Conservation (phyloP, 2,329 filamentous ascomycete species). For the Fusarium miscanthi region DNA sequence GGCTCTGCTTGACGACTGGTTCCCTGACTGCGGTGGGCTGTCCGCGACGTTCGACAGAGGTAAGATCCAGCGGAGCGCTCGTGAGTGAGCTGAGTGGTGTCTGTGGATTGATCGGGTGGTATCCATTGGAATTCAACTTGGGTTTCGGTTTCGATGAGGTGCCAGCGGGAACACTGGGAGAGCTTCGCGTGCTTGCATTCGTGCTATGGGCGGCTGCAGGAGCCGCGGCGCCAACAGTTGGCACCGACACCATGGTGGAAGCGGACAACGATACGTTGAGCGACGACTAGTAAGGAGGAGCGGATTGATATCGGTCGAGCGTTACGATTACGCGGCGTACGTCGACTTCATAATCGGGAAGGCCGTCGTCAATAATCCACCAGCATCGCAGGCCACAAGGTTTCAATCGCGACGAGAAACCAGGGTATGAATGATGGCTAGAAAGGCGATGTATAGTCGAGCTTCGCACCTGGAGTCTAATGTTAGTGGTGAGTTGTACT, state of each 20-base stretch:
- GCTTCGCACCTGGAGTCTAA: slow-evolving; percentile 11
- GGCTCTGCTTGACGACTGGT: slow-evolving; percentile 77
- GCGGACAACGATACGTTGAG: slow-evolving; percentile 9
- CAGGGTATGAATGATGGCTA: not conserved
- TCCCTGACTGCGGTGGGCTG: slow-evolving; percentile 82
- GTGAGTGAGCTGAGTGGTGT: slow-evolving; percentile 66
- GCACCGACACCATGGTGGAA: slow-evolving; percentile 54
- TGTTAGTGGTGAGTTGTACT: slow-evolving; percentile 26
- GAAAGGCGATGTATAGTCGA: not conserved
- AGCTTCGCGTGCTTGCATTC: slow-evolving; percentile 64
- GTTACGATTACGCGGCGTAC: slow-evolving; percentile 35
- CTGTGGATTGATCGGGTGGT: slow-evolving; percentile 62
- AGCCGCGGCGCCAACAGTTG: slow-evolving; percentile 53
- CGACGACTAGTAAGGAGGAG: slow-evolving; percentile 14
- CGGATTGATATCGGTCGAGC: slow-evolving; percentile 33
- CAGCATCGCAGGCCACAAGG: slow-evolving; percentile 42
- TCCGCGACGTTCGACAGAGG: slow-evolving; percentile 90
- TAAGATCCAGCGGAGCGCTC: slow-evolving; percentile 78
- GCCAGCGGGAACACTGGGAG: slow-evolving; percentile 57
- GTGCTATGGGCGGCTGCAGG: slow-evolving; percentile 54
- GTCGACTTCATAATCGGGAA: slow-evolving; percentile 43
- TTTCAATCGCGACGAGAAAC: slow-evolving; percentile 31
- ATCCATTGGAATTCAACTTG: slow-evolving; percentile 65
- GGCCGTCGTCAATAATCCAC: slow-evolving; percentile 42
- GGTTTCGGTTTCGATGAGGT: slow-evolving; percentile 60